Conservation (phyloP, 257 asterid species). For the Petunia axillaris region DNA sequence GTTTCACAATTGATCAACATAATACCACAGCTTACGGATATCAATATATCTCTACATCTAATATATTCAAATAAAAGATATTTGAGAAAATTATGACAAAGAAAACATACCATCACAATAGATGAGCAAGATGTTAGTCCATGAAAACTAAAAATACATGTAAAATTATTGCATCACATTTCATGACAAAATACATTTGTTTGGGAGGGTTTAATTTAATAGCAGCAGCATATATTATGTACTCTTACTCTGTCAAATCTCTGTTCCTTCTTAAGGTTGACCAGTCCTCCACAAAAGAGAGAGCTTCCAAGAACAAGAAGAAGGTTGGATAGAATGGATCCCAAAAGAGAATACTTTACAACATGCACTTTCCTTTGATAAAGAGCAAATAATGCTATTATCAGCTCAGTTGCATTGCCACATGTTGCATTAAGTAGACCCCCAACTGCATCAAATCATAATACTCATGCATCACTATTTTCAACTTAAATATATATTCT, state of each 20-base stretch:
- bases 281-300: conserved; percentile 44
- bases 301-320: conserved; percentile 55
- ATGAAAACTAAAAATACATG: no score
- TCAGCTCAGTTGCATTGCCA: conserved; percentile 57
- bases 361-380: conserved; percentile 41
- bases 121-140: no score
- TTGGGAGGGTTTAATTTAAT: no score
- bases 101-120: no score
- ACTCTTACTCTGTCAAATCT: conserved; percentile 45
- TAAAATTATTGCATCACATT: no score
- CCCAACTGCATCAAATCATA: conserved; percentile 43
- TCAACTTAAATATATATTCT: not conserved
- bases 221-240: not conserved
- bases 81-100: no score
- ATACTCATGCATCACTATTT: not conserved
- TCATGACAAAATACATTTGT: no score
- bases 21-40: no score
- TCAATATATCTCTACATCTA: no score
- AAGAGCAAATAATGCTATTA: conserved; percentile 50
- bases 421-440: conserved; percentile 56
- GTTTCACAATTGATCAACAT: no score
- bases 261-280: conserved; percentile 46
- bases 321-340: conserved; percentile 51
- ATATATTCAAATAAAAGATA: no score
- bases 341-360: conserved; percentile 50